Evolutionary conservation across 2,329 filamentous ascomycete genomes (phyloP).

Genomic region (Xylaria sp.): DNA sequence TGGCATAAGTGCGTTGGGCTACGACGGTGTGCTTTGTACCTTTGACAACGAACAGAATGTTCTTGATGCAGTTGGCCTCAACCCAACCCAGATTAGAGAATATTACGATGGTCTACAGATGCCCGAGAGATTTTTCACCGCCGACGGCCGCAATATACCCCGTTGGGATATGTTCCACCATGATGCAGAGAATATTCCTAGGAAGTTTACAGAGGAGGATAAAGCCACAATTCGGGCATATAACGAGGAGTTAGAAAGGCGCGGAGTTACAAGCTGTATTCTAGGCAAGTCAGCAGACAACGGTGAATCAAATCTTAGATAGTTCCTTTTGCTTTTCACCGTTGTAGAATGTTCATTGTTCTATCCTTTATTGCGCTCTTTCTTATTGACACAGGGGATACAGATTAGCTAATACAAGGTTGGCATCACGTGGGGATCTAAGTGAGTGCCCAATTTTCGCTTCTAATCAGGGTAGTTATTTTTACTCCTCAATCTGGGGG

Average conservation of each 20-base stretch:
- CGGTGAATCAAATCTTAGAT: slow-evolving; percentile 12
- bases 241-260: slow-evolving; percentile 28
- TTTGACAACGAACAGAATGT: slow-evolving; percentile 38
- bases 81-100: slow-evolving; percentile 38
- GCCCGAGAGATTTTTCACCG: slow-evolving; percentile 31
- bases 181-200: slow-evolving; percentile 35
- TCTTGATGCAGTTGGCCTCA: slow-evolving; percentile 36
- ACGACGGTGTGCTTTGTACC: slow-evolving; percentile 36
- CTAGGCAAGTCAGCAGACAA: slow-evolving; percentile 16
- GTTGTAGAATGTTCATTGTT: slow-evolving; percentile 11
- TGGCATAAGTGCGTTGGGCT: slow-evolving; percentile 34
- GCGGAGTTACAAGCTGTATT: slow-evolving; percentile 17
- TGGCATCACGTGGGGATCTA: slow-evolving; percentile 12
- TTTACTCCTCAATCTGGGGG: neutral
- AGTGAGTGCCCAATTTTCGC: too few species aligned
- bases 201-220: slow-evolving; percentile 37
- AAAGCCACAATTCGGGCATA: slow-evolving; percentile 29
- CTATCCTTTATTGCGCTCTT: slow-evolving; percentile 11
- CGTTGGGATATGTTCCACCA: slow-evolving; percentile 38
- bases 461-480: too few species aligned
- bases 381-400: slow-evolving; percentile 6
- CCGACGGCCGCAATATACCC: slow-evolving; percentile 38
- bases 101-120: slow-evolving; percentile 31
- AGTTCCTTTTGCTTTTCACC: slow-evolving; percentile 8
- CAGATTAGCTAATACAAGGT: slow-evolving; percentile 10